Percentiles rank a stretch among this genome's conserved stretches.
Conservation (phyloP, 164 flowering plant species). For the Berberis vulgaris region DNA sequence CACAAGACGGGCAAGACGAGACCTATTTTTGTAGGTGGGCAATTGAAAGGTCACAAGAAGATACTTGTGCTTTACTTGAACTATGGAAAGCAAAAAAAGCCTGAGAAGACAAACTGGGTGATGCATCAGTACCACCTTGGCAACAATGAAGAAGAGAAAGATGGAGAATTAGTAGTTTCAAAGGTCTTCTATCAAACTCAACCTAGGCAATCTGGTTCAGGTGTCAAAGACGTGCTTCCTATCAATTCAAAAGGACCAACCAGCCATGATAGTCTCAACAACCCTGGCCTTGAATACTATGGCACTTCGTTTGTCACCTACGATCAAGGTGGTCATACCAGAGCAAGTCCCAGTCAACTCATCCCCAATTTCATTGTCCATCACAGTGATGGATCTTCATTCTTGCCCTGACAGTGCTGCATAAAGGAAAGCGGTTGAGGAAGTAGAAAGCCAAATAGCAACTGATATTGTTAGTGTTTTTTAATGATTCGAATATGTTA, state of each 20-base stretch:
- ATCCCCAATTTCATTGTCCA: constrained; percentile 46
- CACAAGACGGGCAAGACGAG: constrained; percentile 96
- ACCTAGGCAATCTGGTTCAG: constrained; percentile 68
- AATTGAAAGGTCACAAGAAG: constrained; percentile 72
- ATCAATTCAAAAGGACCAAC: constrained; percentile 7
- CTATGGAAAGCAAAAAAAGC: constrained; percentile 79
- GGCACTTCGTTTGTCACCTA: constrained; percentile 19
- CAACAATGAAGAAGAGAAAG: constrained; percentile 80
- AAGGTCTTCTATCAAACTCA: constrained; percentile 95
- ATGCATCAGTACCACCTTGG: constrained; percentile 97
- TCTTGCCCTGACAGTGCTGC: constrained; percentile 18
- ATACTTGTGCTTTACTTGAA: constrained; percentile 90
- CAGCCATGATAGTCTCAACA: background rate
- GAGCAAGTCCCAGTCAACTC: constrained; percentile 39
- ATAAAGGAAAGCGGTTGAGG: background rate
- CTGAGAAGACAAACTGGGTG: constrained; percentile 95
- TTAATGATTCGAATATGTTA: too few species aligned
- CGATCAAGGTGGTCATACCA: constrained; percentile 24
- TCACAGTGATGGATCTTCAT: constrained; percentile 45
- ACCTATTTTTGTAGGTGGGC: constrained; percentile 44
- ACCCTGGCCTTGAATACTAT: constrained; percentile 30
- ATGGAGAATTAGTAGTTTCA: constrained; percentile 82
- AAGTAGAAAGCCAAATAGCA: background rate
- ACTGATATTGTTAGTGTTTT: too few species aligned
- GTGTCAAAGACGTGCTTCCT: constrained; percentile 18